Percentiles rank a stretch among this genome's conserved stretches.
Conservation (phyloP, 306 rosid genomes). For the Ammopiptanthus mongolicus region DNA sequence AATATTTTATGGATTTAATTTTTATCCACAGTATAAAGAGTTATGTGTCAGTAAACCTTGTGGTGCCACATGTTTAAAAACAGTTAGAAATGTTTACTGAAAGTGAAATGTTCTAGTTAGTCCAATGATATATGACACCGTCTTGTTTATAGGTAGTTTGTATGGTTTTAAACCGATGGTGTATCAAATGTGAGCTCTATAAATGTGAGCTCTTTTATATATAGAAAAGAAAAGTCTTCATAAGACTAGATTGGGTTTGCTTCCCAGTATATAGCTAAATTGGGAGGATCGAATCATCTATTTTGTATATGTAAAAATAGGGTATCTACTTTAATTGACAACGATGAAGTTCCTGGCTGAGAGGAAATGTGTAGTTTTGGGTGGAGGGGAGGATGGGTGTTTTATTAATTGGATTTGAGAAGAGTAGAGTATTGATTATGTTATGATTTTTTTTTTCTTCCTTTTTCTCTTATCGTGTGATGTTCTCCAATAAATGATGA, state of each 20-base stretch:
- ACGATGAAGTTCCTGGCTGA: not conserved
- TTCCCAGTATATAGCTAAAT: not conserved
- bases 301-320: not conserved
- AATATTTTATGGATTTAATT: not conserved
- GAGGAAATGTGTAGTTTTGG: not conserved
- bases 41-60: not conserved
- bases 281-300: not conserved
- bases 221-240: not conserved
- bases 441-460: too few species aligned
- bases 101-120: not conserved
- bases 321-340: not conserved
- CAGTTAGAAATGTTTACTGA: not conserved
- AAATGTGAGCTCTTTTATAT: not conserved
- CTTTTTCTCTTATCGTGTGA: not conserved
- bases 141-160: not conserved
- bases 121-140: not conserved
- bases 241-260: conserved; percentile 1
- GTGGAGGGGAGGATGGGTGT: not conserved
- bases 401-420: not conserved
- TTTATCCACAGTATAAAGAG: not conserved
- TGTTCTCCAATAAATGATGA: not conserved
- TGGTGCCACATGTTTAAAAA: not conserved
- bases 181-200: not conserved
- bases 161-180: not conserved
- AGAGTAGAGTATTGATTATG: not conserved